Evolutionary conservation across 768 basidiomycete species (phyloP), one percentile per base, ranked within the genome.

Genomic region (Tylopilus sp.): DNA sequence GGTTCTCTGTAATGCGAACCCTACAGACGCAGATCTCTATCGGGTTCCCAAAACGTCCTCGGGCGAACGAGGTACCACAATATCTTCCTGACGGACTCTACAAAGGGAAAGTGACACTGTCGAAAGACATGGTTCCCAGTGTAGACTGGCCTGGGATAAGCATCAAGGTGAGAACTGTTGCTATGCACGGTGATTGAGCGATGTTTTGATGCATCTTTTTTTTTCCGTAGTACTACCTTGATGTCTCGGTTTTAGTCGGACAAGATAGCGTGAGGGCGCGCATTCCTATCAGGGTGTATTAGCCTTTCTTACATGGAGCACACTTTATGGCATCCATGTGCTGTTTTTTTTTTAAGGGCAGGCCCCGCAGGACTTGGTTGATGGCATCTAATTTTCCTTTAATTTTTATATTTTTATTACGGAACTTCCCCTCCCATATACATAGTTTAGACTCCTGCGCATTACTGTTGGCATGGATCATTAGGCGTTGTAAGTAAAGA

Each of bases 11-110:
- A n/a, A 47, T 55, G 9, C 68, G 51, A 22, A 69, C 69, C 55
- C 23, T 66, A 58, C 43, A 73, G 62, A 58, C 64, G 68, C 44
- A 65, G 71, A 73, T 88, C 40, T 78, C 71, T 45, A 77, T 85
- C 40, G 87, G 87, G 2, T 88, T 88, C 57, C 83, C 83, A 17
- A 88, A 87, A 56, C 80, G 85, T 17, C 83, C 85, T 9, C 67
- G 69, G 44, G 66, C 65, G 53, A 64, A 36, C 79, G 80, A 58
- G 76, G 78, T 3, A 10, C 70, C 78, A 3, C 74, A 78, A 8
- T 60, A 75, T 17, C 73, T 85, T 28, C 86, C 87, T 1, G 85
- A 88, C 60, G 87, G 87, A 12, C 73, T 88, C 2, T 80, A 77
- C 57, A 85, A 83, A 61, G 76, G 79, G 44, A 79, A 78, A 50